Evolutionary conservation across 202 grass and related monocot genomes (phyloP).

Genomic region (Panicum virgatum): DNA sequence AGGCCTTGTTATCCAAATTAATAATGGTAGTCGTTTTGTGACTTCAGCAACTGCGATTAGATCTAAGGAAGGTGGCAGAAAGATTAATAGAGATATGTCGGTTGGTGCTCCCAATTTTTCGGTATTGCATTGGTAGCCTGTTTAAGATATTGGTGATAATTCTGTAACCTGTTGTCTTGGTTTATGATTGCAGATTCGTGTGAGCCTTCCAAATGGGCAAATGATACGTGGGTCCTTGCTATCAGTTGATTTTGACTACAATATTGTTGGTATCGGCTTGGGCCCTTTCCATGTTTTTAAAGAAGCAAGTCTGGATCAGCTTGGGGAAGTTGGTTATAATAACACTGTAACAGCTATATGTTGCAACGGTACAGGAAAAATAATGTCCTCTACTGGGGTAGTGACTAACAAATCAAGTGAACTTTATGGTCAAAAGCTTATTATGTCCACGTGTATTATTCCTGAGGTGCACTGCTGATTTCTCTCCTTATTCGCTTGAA

Average conservation of each 20-base stretch:
- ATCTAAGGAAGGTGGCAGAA: background rate
- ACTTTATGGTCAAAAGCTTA: background rate
- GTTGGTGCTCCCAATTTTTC: constrained; percentile 4
- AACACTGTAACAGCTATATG: background rate
- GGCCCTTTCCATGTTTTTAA: background rate
- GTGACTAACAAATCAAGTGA: background rate
- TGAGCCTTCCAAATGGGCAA: background rate
- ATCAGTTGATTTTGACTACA: background rate
- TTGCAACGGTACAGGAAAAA: background rate
- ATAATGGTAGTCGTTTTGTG: background rate
- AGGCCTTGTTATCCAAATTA: background rate
- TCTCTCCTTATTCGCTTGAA: background rate
- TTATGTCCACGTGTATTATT: background rate
- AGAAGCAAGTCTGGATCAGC: background rate
- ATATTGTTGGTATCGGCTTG: background rate
- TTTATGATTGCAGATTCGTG: background rate
- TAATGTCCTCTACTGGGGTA: background rate
- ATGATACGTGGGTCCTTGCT: background rate
- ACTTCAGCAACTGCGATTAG: background rate
- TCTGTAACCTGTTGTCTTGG: background rate
- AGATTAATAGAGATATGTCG: background rate
- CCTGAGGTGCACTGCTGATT: background rate
- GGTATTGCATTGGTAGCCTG: background rate
- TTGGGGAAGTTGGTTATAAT: background rate
- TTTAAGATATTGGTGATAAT: background rate